Base-by-base conservation (phyloP, 148 eudicot species). In the Silene uniflora region DNA sequence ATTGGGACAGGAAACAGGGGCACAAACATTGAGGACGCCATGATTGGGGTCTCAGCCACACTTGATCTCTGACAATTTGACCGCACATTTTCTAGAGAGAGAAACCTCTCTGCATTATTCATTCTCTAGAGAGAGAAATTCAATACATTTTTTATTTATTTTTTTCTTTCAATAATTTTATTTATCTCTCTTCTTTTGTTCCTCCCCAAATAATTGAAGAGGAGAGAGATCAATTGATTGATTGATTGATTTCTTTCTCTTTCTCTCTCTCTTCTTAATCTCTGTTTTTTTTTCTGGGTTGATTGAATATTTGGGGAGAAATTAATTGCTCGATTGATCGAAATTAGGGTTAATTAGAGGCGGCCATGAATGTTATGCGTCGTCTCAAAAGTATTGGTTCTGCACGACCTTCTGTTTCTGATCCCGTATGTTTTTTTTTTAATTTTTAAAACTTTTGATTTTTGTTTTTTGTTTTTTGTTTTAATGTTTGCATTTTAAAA, bases 371-470 rank as follows among this genome's bases (percentile, higher is more conserved):
- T 83, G 89, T 91, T 39, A 83, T 93, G 92, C 93, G 95, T 74
- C 95, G 98, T 74, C 83, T 90, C 27, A 93, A 93, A 83, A 93
- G 97, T 84, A 85, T 91, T 56, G 88, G 95, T 75, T 91, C 98
- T 49, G 89, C 94, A 32, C 91, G 98, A 61, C 72, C 88, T 62
- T 91, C 98, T 66, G 76, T 88, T 59, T 93, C 97, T 61, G 98
- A 93, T 88, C 85, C 87, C 18, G 97, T 93, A 87, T 78, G 83
- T 84, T 62, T 73, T 65, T 74, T 39, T 9, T 22, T 25, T 46
- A 14, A 3, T 22, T 65, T 14, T 55, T 0, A 58, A n/a, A n/a
- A n/a, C n/a, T 49, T 78, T 23, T 6, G 13, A 2, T 73, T 44
- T 64, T 44, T 59, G 76, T n/a, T 60, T 44, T 55, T 67, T 68